These are phyloP conservation scores for Astraeus odoratus DNA, from an alignment of 768 basidiomycete species.

Conservation along the genomic window DNA sequence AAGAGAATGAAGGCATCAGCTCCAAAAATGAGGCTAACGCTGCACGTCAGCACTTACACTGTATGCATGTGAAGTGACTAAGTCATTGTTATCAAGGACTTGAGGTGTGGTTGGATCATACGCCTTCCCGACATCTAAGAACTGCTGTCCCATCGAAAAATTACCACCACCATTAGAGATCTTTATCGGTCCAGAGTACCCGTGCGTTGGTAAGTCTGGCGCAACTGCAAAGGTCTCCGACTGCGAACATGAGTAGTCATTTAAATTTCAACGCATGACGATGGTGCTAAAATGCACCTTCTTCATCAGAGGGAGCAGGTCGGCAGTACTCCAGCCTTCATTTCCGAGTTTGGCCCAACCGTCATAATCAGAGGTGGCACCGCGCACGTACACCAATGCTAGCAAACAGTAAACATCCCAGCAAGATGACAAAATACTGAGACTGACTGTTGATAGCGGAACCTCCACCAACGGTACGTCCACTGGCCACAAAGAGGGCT, in stretches of 20 bases:
- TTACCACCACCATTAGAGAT: slow-evolving; percentile 13
- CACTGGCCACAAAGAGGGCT: slow-evolving; percentile 9
- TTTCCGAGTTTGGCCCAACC: slow-evolving; percentile 20
- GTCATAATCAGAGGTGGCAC: slow-evolving; percentile 23
- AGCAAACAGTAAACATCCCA: not conserved
- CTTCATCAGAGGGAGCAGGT: slow-evolving; percentile 19
- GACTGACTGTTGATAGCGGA: slow-evolving; percentile 16
- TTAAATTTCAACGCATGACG: not conserved
- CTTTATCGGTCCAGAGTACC: slow-evolving; percentile 27
- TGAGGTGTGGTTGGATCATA: slow-evolving; percentile 43
- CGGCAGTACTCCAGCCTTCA: slow-evolving; percentile 18
- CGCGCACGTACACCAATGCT: slow-evolving; percentile 17
- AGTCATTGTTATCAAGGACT: slow-evolving; percentile 43
- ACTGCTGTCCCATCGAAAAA: slow-evolving; percentile 30
- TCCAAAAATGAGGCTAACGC: not conserved
- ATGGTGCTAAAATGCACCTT: slow-evolving; percentile 14
- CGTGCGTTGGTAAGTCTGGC: slow-evolving; percentile 25
- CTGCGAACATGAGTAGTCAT: slow-evolving; percentile 1
- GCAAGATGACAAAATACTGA: not conserved
- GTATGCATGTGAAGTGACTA: slow-evolving; percentile 26
- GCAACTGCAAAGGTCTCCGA: slow-evolving; percentile 29
- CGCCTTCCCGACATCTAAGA: slow-evolving; percentile 36
- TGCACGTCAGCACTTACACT: slow-evolving; percentile 13
- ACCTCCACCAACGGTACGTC: slow-evolving; percentile 21
- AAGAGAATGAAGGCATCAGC: not conserved